Percentiles rank a stretch among this genome's conserved stretches.
These are phyloP conservation scores for Botrytis fabae DNA, from an alignment of 2,329 filamentous ascomycete genomes.

Conservation along the genomic window DNA sequence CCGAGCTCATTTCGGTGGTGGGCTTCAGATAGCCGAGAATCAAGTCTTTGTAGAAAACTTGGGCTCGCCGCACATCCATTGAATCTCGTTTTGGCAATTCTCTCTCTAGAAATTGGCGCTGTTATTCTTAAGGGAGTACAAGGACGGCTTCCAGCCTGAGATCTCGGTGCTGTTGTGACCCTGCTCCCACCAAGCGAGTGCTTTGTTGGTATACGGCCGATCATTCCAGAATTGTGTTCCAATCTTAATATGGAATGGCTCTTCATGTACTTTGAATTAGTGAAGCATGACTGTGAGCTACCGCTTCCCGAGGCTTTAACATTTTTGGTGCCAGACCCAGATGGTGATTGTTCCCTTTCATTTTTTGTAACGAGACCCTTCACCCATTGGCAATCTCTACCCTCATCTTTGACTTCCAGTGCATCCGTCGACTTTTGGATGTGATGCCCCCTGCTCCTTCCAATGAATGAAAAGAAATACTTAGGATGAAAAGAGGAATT, in stretches of 20 bases:
- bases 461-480: not conserved
- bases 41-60: not conserved
- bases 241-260: no score
- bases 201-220: not conserved
- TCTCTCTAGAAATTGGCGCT: not conserved
- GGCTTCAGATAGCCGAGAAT: not conserved
- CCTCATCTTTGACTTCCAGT: not conserved
- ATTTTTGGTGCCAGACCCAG: not conserved
- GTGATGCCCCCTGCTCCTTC: not conserved
- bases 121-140: not conserved
- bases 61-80: not conserved
- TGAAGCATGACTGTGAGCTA: not conserved
- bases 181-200: not conserved
- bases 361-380: not conserved
- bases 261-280: not conserved
- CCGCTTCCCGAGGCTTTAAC: not conserved
- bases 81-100: not conserved
- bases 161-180: not conserved
- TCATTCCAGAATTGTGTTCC: no score
- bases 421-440: not conserved
- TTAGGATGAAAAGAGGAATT: not conserved
- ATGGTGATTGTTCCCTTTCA: not conserved
- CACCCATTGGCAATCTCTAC: not conserved
- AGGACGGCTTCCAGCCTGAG: not conserved
- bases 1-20: not conserved